Base-by-base conservation (phyloP, 2,329 filamentous ascomycete species). In the Alternaria alternata region DNA sequence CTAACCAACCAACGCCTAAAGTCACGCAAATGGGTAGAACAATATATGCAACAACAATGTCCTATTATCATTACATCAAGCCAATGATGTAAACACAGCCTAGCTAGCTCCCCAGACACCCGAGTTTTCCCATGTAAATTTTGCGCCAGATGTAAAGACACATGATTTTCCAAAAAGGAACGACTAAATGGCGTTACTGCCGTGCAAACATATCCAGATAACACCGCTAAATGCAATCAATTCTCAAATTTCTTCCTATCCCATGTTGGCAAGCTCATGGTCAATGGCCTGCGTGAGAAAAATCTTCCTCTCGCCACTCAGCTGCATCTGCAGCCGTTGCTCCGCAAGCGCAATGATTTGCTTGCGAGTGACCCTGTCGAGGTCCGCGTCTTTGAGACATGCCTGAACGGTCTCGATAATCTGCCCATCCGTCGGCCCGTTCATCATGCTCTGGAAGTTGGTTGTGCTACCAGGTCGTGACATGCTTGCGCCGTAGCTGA, bases 361-460 rank as follows among this genome's bases (percentile, higher is more conserved):
- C 83, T 99, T 99, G 88, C 98, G 99, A 7, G 95, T 99, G 48
- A 98, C 92, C n/a, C 87, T 94, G 77, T 99, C 95, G 42, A 99
- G 84, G 78, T 99, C 94, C 0, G 97, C 93, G 73, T 97, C 94
- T 16, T 85, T 81, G 63, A 99, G 83, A 70, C 95, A 95, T 51
- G 86, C 83, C 72, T 93, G 91, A 63, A 98, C 94, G 1, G 92
- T 91, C 62, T 96, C 91, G 18, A 92, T 85, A 66, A 99, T 97
- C 62, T 88, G 86, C 46, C 83, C 83, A 71, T 98, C 94, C 66
- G 91, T 92, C 0, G 93, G 91, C 0, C 92, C 93, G 24, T 82
- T 83, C 63, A 76, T 73, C 72, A 78, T 80, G 46, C 80, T 82
- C 66, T 87, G 85, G 82, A 90, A 89, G 68, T 88, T 87, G 67